Percentiles rank a stretch among this genome's conserved stretches.
These are phyloP conservation scores for Testicularia cyperi DNA, from an alignment of 1,284 basidiomycete species.

Conservation along the genomic window DNA sequence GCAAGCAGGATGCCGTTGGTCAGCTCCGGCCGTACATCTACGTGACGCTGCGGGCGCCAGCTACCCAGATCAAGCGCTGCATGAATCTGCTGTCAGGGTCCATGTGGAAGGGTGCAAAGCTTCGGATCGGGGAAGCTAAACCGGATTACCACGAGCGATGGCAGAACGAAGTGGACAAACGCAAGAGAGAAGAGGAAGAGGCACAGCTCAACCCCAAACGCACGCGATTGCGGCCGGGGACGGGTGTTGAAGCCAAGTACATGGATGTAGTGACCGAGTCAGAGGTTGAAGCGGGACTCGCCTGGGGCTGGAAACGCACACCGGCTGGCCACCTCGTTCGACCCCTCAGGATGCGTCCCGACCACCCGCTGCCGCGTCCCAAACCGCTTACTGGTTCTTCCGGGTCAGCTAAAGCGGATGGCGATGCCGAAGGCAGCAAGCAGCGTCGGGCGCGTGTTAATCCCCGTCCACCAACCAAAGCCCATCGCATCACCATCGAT, in stretches of 20 bases:
- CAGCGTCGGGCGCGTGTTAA: conserved; percentile 19
- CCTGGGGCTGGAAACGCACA: conserved; percentile 57
- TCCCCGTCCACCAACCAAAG: conserved; percentile 23
- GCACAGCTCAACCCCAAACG: conserved; percentile 5
- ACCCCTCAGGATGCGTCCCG: conserved; percentile 52
- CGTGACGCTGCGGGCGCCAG: conserved; percentile 39
- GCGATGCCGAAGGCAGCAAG: conserved; percentile 1
- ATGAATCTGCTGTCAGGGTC: conserved; percentile 48
- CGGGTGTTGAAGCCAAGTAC: conserved; percentile 30
- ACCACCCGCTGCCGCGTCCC: conserved; percentile 41
- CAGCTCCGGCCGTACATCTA: conserved; percentile 41
- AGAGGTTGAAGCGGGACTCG: conserved; percentile 31
- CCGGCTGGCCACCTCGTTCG: conserved; percentile 52
- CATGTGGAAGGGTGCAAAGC: conserved; percentile 53
- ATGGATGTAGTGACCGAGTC: conserved; percentile 36
- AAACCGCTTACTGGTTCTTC: conserved; percentile 4
- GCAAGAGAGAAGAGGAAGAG: conserved; percentile 14
- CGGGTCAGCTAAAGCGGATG: conserved; percentile 6
- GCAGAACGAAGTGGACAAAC: conserved; percentile 15
- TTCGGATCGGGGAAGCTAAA: conserved; percentile 51
- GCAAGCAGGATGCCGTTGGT: conserved; percentile 37
- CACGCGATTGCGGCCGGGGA: conserved; percentile 31
- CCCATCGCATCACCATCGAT: conserved; percentile 51
- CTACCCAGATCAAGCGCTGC: conserved; percentile 34
- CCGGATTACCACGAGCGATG: conserved; percentile 33